Evolutionary conservation across 1,284 basidiomycete genomes (phyloP), one percentile per base, ranked within the genome.

Genomic region (Leccinum subrobustum): DNA sequence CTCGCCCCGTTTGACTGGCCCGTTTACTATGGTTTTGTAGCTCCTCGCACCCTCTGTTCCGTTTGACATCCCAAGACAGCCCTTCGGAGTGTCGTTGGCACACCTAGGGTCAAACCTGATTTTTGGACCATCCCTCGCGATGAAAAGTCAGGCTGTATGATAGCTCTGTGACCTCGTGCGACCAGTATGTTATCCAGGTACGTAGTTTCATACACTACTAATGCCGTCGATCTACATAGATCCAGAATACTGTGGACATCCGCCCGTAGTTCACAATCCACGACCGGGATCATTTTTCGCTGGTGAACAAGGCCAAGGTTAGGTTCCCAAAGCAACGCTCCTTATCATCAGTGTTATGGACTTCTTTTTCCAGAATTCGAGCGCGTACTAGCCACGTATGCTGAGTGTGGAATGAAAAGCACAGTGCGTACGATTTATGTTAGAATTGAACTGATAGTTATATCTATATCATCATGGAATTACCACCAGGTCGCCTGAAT

Each of bases 191-290:
- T 33, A 16, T 44, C 42, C 20, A 4, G 8, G 14, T 27, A 14
- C 25, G 25, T 16, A 11, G 47, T 25, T 37, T 52, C 67, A 4
- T n/a, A 9, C 23, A 7, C 42, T 31, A 11, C 58, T 3, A 25
- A 60, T 29, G 7, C 23, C 4, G 4, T 58, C 29, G 12, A 25
- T 54, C 8, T 29, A 18, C 6, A 48, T 65, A 93, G 89, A 88
- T 98, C 29, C 93, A 93, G 0, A 81, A 92, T 20, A 86, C 89
- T 0, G 87, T 87, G 3, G 96, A 98, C 71, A 88, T 94, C 67
- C 83, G 95, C 8, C 96, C 96, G 0, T 98, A 96, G 73, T 92
- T 98, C 67, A 97, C 95, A 16, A 95, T 98, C 63, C 96, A 98
- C 72, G 96, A 98, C 68, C 85, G 84, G 42, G 95, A 98, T 67